Evolutionary conservation across 768 basidiomycete genomes (phyloP).

Genomic region (Lactarius indigo): DNA sequence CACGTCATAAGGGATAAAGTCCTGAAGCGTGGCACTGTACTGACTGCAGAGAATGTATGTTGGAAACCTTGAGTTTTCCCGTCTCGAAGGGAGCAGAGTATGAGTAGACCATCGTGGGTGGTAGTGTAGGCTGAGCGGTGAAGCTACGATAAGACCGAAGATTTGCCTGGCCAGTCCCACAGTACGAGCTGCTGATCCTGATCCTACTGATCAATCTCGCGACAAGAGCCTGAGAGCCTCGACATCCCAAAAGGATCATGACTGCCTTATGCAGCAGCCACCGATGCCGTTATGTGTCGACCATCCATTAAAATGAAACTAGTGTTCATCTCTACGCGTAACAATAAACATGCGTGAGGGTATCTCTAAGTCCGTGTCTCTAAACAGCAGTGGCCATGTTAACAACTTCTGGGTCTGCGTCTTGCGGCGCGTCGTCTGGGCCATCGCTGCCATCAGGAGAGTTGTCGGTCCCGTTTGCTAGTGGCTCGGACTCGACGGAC

Average conservation of each 20-base stretch:
- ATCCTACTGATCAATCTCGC: not conserved
- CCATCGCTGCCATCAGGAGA: not conserved
- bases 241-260: constrained; percentile 10
- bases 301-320: not conserved
- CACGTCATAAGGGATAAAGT: not conserved
- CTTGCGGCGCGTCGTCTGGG: not conserved
- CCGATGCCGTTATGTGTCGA: not conserved
- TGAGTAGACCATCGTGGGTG: constrained; percentile 16
- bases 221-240: constrained; percentile 6
- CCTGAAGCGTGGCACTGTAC: constrained; percentile 4
- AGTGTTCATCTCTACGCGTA: not conserved
- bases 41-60: constrained; percentile 24
- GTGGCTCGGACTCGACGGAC: not conserved
- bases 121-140: not conserved
- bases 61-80: constrained; percentile 25
- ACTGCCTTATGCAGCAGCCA: constrained; percentile 3
- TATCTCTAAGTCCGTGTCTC: not conserved
- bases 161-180: not conserved
- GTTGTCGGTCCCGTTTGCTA: not conserved
- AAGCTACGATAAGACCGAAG: not conserved
- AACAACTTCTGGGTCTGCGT: not conserved
- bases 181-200: not conserved
- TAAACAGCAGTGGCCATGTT: constrained; percentile 6
- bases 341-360: not conserved
- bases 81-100: constrained; percentile 19